Percentiles rank a stretch among this genome's conserved stretches.
phyloP scores from a whole-genome alignment of 2,329 filamentous ascomycete genomes.

The Thelonectria blattea region DNA sequence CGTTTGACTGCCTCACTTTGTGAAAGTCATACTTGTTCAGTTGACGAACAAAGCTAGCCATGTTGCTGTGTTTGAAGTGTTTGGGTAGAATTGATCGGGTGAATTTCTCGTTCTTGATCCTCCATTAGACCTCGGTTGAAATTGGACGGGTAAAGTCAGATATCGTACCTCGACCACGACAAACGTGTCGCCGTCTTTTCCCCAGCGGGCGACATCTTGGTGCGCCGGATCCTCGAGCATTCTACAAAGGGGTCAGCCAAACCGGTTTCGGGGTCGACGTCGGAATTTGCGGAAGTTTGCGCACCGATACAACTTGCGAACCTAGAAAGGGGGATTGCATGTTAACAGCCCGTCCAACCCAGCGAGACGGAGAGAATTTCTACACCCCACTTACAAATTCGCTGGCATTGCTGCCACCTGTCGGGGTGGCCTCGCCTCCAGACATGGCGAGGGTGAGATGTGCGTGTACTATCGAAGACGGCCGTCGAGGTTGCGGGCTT shows the following conservation, averaged over 20 bases:
- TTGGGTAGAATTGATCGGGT: slow-evolving; percentile 96
- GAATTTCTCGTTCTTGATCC: slow-evolving; percentile 88
- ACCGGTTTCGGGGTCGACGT: not conserved
- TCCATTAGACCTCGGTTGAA: slow-evolving; percentile 20
- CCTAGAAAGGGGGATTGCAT: slow-evolving; percentile 58
- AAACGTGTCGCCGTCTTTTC: slow-evolving; percentile 92
- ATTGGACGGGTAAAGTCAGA: slow-evolving; percentile 17
- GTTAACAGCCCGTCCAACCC: slow-evolving; percentile 37
- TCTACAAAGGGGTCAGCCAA: slow-evolving; percentile 30
- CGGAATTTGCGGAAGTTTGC: slow-evolving; percentile 24
- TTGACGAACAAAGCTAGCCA: slow-evolving; percentile 94
- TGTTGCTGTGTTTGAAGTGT: slow-evolving; percentile 99
- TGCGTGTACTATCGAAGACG: slow-evolving; percentile 8
- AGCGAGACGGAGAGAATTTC: not conserved
- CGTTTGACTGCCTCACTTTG: slow-evolving; percentile 74
- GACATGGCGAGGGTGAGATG: slow-evolving; percentile 39
- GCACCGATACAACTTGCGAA: slow-evolving; percentile 98
- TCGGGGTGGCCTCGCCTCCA: slow-evolving; percentile 41
- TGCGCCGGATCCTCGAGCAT: slow-evolving; percentile 98
- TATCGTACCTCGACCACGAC: slow-evolving; percentile 87
- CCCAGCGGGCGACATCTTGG: slow-evolving; percentile 92
- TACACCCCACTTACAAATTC: slow-evolving; percentile 79
- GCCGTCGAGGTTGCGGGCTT: slow-evolving; percentile 8
- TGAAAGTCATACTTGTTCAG: slow-evolving; percentile 99
- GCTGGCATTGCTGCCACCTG: slow-evolving; percentile 79